Conservation (phyloP, 768 basidiomycete genomes). For the Tephrocybe sp. region DNA sequence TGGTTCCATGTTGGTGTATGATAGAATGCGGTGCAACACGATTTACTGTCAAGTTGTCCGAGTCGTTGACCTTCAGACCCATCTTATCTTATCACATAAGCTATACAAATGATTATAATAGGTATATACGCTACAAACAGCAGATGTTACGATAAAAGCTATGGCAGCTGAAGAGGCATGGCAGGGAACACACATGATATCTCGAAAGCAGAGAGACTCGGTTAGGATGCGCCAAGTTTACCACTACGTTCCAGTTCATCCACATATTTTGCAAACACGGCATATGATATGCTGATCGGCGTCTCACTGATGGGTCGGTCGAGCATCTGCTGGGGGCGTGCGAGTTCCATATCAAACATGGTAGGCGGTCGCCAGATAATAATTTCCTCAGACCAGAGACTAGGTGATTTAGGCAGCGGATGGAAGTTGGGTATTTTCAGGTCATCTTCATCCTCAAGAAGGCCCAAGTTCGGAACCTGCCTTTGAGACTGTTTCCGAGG, state of each 20-base stretch:
- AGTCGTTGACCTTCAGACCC: neutral
- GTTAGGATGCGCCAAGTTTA: no score
- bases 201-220: no score
- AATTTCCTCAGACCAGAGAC: slow-evolving; percentile 9
- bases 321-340: slow-evolving; percentile 17
- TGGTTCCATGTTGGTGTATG: slow-evolving; percentile 14
- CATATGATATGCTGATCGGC: slow-evolving; percentile 19
- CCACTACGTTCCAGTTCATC: slow-evolving; percentile 12
- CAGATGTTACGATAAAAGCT: neutral
- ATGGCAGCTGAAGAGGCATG: no score
- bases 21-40: no score
- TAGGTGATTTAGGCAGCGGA: slow-evolving; percentile 11
- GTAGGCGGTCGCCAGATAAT: slow-evolving; percentile 14
- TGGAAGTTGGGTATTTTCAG: slow-evolving; percentile 17
- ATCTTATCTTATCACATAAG: slow-evolving; percentile 10
- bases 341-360: slow-evolving; percentile 17
- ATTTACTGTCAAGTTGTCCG: no score
- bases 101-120: neutral
- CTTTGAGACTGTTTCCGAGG: slow-evolving; percentile 14
- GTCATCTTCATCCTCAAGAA: slow-evolving; percentile 6
- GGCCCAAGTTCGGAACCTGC: slow-evolving; percentile 12
- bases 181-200: no score
- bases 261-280: slow-evolving; percentile 19
- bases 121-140: neutral
- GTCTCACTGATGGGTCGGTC: slow-evolving; percentile 7